Evolutionary conservation across 2,329 filamentous ascomycete genomes (phyloP), one percentile per base, ranked within the genome.

Genomic region (Arachnopeziza araneosa): DNA sequence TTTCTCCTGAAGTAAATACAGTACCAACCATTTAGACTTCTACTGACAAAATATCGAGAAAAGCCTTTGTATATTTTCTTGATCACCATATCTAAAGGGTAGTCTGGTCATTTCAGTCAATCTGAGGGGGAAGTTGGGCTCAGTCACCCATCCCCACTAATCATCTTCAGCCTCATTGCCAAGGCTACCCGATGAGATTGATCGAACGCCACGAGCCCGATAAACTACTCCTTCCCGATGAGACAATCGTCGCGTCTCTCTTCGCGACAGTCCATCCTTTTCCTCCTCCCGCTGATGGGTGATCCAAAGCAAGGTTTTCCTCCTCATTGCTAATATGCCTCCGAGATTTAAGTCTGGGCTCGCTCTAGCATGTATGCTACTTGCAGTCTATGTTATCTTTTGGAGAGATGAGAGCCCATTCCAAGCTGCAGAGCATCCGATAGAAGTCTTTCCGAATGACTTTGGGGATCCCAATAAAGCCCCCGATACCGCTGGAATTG

Each of bases 311-410:
- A 44, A 44, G 12, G 12, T 2, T 44, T 44, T 44, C 17, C 36
- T 44, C 36, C 10, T 19, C 12, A 44, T 32, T n/a, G 36, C 32
- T 12, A 60, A 36, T 12, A 65, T 65, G 63, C 59, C 54, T 24
- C 58, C 52, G n/a, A 58, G 60, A 51, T 57, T 61, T 21, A 61
- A 56, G 32, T 49, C 61, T 44, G 44, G 52, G 17, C 30, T 55
- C 1, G 59, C 59, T 9, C 48, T 63, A 10, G 58, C 60, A n/a
- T 65, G 61, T 48, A 50, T 57, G 26, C 30, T 61, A 4, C 49
- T 65, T 14, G 36, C 36, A 52, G 55, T 17, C n/a, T 62, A 8
- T 65, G 21, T 61, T 14, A 30, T 64, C 19, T 59, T 61, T 54
- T 62, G 53, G 54, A 32, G 52, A 32, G 60, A 60, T 51, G 55